Conservation (phyloP, 2,329 filamentous ascomycete genomes). For the Aureobasidium melanogenum region DNA sequence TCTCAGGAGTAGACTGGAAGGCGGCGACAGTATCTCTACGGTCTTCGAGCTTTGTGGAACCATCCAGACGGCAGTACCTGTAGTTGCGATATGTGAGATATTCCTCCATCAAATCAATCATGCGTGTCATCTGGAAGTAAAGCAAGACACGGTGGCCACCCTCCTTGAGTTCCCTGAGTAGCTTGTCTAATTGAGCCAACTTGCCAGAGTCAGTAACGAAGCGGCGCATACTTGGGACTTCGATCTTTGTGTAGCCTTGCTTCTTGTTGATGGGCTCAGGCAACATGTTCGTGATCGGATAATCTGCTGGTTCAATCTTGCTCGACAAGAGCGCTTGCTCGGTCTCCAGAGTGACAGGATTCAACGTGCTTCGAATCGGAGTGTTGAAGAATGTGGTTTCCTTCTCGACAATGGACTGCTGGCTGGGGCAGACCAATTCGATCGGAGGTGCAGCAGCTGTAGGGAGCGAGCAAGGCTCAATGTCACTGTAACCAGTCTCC, state of each 20-base stretch:
- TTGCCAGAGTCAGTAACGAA: conserved; percentile 98
- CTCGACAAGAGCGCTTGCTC: conserved; percentile 68
- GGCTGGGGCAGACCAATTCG: conserved; percentile 65
- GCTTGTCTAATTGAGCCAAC: conserved; percentile 77
- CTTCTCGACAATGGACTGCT: conserved; percentile 54
- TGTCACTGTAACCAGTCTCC: conserved; percentile 57
- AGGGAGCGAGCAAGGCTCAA: conserved; percentile 77
- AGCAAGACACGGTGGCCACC: conserved; percentile 86
- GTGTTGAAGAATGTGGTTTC: conserved; percentile 71
- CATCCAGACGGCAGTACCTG: conserved; percentile 94
- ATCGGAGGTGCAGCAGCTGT: conserved; percentile 77
- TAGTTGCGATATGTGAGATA: conserved; percentile 98
- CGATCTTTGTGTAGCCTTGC: conserved; percentile 79
- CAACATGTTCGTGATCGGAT: conserved; percentile 58
- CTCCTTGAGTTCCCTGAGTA: conserved; percentile 84
- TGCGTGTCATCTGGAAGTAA: conserved; percentile 99
- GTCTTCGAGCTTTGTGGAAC: conserved; percentile 94
- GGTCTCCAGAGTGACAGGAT: conserved; percentile 52
- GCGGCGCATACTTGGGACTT: conserved; percentile 90
- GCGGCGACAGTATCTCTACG: conserved; percentile 91
- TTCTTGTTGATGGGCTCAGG: conserved; percentile 73
- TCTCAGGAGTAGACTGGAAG: conserved; percentile 89
- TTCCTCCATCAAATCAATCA: conserved; percentile 99
- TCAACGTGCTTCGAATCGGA: conserved; percentile 64
- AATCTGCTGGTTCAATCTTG: conserved; percentile 57